phyloP scores from a whole-genome alignment of 176 grass and related monocot genomes.

The Olyra latifolia region DNA sequence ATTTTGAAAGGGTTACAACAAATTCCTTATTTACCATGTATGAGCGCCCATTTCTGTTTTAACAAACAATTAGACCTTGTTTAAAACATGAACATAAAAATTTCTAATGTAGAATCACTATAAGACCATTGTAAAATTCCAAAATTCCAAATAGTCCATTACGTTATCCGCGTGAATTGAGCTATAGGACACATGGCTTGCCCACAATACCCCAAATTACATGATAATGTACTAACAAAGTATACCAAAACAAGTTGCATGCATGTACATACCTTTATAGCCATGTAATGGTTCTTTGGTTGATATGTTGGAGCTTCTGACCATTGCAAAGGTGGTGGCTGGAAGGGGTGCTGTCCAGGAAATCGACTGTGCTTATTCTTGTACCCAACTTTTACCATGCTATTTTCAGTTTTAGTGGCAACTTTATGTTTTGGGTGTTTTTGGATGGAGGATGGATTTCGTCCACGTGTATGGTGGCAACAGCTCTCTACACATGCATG shows the following conservation, averaged over 20 bases:
- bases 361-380: slow-evolving; percentile 71
- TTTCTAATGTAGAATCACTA: too few relatives aligned
- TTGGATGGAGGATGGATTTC: too few relatives aligned
- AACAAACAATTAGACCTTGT: too few relatives aligned
- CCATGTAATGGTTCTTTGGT: neutral
- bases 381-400: slow-evolving; percentile 65
- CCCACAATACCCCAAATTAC: slow-evolving; percentile 56
- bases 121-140: too few relatives aligned
- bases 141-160: too few relatives aligned
- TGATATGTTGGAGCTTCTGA: slow-evolving; percentile 48
- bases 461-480: too few relatives aligned
- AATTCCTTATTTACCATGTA: too few relatives aligned
- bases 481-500: too few relatives aligned
- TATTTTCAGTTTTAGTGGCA: neutral
- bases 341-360: slow-evolving; percentile 55
- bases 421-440: neutral
- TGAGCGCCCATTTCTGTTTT: too few relatives aligned
- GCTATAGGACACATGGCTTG: slow-evolving; percentile 73
- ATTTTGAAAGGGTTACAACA: too few relatives aligned
- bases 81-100: too few relatives aligned
- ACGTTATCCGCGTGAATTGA: too few relatives aligned
- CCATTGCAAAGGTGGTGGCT: slow-evolving; percentile 77
- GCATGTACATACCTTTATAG: neutral
- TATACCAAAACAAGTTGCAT: neutral
- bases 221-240: slow-evolving; percentile 54